Evolutionary conservation across 148 eudicot genomes (phyloP), one percentile per base, ranked within the genome.

Genomic region (Cornus controversa): DNA sequence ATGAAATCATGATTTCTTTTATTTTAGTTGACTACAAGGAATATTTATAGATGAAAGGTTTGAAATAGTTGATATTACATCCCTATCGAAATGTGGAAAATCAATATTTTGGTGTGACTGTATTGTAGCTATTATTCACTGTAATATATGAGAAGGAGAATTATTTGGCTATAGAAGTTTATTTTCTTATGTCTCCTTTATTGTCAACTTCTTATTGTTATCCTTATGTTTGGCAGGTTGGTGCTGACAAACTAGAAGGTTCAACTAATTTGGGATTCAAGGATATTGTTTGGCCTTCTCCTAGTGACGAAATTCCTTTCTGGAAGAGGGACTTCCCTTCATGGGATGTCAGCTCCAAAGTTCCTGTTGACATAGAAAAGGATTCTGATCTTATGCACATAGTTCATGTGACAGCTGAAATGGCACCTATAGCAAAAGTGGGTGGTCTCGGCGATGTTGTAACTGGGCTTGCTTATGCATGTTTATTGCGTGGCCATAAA

Each of bases 401-500:
- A 66, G 79, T 89, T 77, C 98, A 93, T 71, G 90, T 93, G 64
- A 91, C 98, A 10, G 98, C 98, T 79, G 98, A 93, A 78, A 87
- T 93, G 96, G 98, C 98, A 65, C 98, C 98, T 6, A 67, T 93
- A 72, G 98, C 98, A 36, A 93, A 93, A 81, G 98, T 93, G 66
- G 98, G 98, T 66, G 98, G 98, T 70, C 92, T 93, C 64, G 98
- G 96, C 75, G 98, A 93, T 75, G 98, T 93, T 72, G 96, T 93
- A n/a, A 91, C 98, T 47, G 98, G 98, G 31, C 91, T 93, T 66
- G 94, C 91, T 73, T 92, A 96, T 22, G 94, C 98, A 20, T 93
- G 98, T 77, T 76, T 93, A 72, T 83, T 82, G 45, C 91, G 94
- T 84, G 98, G 96, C 80, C 98, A 93, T 84, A 71, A 82, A 72